Conservation (phyloP, 1,284 basidiomycete genomes). For the Leccinum solheimii region DNA sequence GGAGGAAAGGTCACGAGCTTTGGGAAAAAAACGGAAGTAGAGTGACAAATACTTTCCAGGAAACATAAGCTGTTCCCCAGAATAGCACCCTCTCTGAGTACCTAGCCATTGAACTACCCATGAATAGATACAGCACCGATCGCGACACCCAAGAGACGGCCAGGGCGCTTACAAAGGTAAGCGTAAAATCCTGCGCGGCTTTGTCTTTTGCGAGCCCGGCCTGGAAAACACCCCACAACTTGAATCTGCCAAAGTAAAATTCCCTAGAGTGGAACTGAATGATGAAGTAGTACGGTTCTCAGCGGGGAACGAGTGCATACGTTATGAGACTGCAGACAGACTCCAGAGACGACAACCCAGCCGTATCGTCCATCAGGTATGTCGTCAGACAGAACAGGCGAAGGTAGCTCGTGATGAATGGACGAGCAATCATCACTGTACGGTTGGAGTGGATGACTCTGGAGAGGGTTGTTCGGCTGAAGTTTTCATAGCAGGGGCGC, state of each 20-base stretch:
- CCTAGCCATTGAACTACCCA: too few species aligned
- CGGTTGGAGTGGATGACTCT: background rate
- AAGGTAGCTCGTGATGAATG: background rate
- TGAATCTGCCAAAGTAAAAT: slow-evolving; percentile 24
- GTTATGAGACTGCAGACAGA: slow-evolving; percentile 22
- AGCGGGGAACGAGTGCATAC: slow-evolving; percentile 13
- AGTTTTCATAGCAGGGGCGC: background rate
- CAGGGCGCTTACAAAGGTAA: too few species aligned
- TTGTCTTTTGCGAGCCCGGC: slow-evolving; percentile 26
- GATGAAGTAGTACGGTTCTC: background rate
- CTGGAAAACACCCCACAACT: slow-evolving; percentile 35
- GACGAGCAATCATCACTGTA: background rate
- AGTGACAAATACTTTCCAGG: too few species aligned
- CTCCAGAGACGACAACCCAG: slow-evolving; percentile 18
- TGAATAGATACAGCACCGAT: too few species aligned
- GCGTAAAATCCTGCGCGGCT: slow-evolving; percentile 13
- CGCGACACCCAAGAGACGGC: too few species aligned
- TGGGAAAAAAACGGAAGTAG: background rate
- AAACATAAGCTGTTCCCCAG: too few species aligned
- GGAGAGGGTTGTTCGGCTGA: background rate
- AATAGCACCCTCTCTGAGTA: too few species aligned
- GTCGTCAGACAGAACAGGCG: slow-evolving; percentile 2
- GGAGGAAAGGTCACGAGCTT: background rate
- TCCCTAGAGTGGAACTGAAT: slow-evolving; percentile 10
- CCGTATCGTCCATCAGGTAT: slow-evolving; percentile 22